Evolutionary conservation across 306 rosid species (phyloP), one percentile per base, ranked within the genome.

Genomic region (Pterocarpus santalinus): DNA sequence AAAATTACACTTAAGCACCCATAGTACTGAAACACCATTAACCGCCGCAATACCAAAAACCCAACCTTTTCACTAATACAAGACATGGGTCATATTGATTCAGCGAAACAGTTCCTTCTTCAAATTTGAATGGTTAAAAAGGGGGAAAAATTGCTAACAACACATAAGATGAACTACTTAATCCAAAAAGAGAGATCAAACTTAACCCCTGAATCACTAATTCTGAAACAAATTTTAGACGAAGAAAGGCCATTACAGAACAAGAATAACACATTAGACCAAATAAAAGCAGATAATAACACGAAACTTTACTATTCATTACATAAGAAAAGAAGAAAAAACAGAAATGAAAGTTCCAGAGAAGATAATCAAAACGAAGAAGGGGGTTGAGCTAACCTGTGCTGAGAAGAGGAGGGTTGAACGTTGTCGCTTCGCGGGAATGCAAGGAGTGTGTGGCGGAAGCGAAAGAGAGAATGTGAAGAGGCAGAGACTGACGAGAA

Each of bases 21-120:
- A 43, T 43, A 43, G 47, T 6, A 43, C 47, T 43, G 47, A 43
- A 61, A 44, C 17, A 36, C 3, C 12, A 14, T 8, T 33, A 46
- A 61, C 33, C 14, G 47, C 49, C n/a, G 49, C 63, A 47, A 33
- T 12, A 17, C 63, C 55, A 34, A 52, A 52, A 70, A 22, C 17
- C 72, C 35, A 64, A 33, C 32, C 38, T n/a, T 65, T 77, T 49
- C 63, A 63, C 63, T 53, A 30, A 75, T 14, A 46, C 0, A 15
- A 46, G 1, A 76, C 64, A 64, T 49, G 53, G 72, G 11, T 76
- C 28, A 30, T 33, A 3, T 22, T 46, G 62, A 33, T 8, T 14
- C 13, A 22, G 43, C 8, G n/a, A 22, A 22, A 22, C 0, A 22
- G 28, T 22, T 22, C 28, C 28, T 22, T 22, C 28, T 22, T 22